phyloP scores from a whole-genome alignment of 2,329 filamentous ascomycete species.

The Penicillium sp. region DNA sequence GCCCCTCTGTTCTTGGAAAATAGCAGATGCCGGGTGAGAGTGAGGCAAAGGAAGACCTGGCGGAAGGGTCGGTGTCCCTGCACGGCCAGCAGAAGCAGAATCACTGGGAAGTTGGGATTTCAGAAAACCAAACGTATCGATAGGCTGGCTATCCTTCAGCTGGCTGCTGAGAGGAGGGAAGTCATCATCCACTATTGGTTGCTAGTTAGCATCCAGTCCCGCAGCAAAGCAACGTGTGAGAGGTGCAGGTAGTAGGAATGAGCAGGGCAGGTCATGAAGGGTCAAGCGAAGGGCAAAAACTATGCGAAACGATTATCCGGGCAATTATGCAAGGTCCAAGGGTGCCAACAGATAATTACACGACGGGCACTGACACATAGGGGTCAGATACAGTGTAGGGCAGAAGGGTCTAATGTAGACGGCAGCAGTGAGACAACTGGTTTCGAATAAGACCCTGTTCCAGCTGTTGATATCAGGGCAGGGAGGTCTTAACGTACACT shows the following conservation, averaged over 20 bases:
- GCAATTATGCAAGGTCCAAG: slow-evolving; percentile 27
- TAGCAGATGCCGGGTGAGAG: slow-evolving; percentile 37
- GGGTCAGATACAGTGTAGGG: slow-evolving; percentile 31
- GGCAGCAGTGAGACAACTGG: slow-evolving; percentile 47
- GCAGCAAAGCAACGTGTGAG: slow-evolving; percentile 9
- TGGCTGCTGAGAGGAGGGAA: slow-evolving; percentile 47
- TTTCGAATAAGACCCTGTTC: slow-evolving; percentile 46
- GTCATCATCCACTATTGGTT: slow-evolving; percentile 45
- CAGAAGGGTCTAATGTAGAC: slow-evolving; percentile 41
- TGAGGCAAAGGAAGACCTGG: slow-evolving; percentile 45
- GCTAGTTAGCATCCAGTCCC: slow-evolving; percentile 28
- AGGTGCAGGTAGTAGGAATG: slow-evolving; percentile 8
- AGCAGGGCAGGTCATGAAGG: neutral
- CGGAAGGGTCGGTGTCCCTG: slow-evolving; percentile 42
- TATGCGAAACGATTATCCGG: slow-evolving; percentile 8
- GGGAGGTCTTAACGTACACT: slow-evolving; percentile 54
- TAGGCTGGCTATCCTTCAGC: slow-evolving; percentile 35
- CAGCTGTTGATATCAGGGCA: slow-evolving; percentile 42
- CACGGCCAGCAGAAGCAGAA: slow-evolving; percentile 31
- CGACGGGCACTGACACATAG: slow-evolving; percentile 23
- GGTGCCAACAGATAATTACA: slow-evolving; percentile 37
- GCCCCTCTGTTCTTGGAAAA: slow-evolving; percentile 33
- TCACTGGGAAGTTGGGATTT: slow-evolving; percentile 36
- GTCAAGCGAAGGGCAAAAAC: slow-evolving; percentile 11
- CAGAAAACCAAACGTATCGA: slow-evolving; percentile 39